Conservation (phyloP, 1,284 basidiomycete genomes). For the Prillingera fragicola region DNA sequence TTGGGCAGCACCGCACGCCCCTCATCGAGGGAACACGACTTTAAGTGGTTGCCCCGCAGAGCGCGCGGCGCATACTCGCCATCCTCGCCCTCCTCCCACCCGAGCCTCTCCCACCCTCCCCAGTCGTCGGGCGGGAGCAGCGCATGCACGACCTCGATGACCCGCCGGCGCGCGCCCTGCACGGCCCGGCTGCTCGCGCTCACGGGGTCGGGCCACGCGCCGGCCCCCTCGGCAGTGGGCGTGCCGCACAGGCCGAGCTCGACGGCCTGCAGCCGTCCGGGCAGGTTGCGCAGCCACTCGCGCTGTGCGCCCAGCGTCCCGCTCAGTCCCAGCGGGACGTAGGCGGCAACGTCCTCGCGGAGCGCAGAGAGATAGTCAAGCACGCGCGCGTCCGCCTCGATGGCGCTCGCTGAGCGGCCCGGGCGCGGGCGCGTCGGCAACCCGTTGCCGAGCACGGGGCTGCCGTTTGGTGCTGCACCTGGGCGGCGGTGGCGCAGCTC, state of each 20-base stretch:
- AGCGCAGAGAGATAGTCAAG: slow-evolving; percentile 37
- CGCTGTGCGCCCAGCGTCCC: slow-evolving; percentile 13
- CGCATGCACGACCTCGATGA: slow-evolving; percentile 40
- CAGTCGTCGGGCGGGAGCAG: slow-evolving; percentile 46
- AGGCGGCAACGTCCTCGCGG: slow-evolving; percentile 40
- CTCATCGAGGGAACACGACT: slow-evolving; percentile 13
- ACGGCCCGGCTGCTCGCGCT: slow-evolving; percentile 17
- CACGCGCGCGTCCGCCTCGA: slow-evolving; percentile 15
- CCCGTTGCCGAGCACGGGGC: too few species aligned
- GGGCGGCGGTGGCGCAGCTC: background rate
- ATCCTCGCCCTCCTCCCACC: slow-evolving; percentile 42
- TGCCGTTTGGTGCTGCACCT: background rate
- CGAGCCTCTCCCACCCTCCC: slow-evolving; percentile 47
- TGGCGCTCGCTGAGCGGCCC: background rate
- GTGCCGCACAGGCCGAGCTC: slow-evolving; percentile 22
- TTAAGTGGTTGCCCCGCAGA: slow-evolving; percentile 3
- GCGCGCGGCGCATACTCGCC: slow-evolving; percentile 6
- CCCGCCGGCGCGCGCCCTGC: slow-evolving; percentile 30
- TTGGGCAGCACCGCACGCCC: slow-evolving; percentile 33
- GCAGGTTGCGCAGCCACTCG: slow-evolving; percentile 38
- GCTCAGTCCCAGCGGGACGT: slow-evolving; percentile 22
- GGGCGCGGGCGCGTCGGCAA: too few species aligned
- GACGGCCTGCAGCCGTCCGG: slow-evolving; percentile 27
- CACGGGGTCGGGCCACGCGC: slow-evolving; percentile 14
- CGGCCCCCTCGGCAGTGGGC: slow-evolving; percentile 3